Evolutionary conservation across 352 stramenopile genomes (phyloP).

Genomic region (Globisporangium ultimum): DNA sequence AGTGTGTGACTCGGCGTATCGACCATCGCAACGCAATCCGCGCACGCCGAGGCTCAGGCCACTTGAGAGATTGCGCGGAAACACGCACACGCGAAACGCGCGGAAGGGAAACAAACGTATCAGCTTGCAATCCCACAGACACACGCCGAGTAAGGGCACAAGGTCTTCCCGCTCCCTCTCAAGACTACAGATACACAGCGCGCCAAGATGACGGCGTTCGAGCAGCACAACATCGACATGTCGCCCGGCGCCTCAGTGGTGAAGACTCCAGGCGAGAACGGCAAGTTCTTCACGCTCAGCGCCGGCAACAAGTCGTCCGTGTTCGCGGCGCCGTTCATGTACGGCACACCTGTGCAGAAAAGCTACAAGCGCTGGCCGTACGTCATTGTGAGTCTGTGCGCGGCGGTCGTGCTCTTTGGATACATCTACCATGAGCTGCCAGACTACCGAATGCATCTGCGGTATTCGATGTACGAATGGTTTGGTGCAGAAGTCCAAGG

Average conservation of each 20-base stretch:
- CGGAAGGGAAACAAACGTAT: too few relatives aligned
- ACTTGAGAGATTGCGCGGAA: too few relatives aligned
- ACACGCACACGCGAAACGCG: too few relatives aligned
- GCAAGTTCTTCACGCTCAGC: constrained; percentile 77
- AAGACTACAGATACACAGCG: too few relatives aligned
- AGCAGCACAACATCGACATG: constrained; percentile 13
- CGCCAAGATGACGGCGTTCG: constrained; percentile 14
- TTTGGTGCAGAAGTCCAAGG: constrained; percentile 52
- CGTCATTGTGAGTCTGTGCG: constrained; percentile 45
- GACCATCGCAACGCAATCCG: neutral
- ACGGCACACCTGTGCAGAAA: constrained; percentile 73
- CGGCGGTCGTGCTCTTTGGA: constrained; percentile 45
- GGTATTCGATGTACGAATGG: constrained; percentile 58
- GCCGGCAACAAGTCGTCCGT: constrained; percentile 41
- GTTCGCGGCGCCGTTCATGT: constrained; percentile 65
- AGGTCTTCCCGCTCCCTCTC: too few relatives aligned
- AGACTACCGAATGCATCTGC: constrained; percentile 62
- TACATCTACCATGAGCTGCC: constrained; percentile 76
- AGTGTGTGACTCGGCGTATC: neutral
- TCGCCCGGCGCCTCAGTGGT: constrained; percentile 6
- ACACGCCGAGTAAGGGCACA: too few relatives aligned
- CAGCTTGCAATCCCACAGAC: too few relatives aligned
- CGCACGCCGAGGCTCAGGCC: too few relatives aligned
- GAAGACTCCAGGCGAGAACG: constrained; percentile 40
- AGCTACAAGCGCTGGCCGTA: constrained; percentile 85